Evolutionary conservation across 139 green algal species (phyloP).

Genomic region (Pleodorina starrii): DNA sequence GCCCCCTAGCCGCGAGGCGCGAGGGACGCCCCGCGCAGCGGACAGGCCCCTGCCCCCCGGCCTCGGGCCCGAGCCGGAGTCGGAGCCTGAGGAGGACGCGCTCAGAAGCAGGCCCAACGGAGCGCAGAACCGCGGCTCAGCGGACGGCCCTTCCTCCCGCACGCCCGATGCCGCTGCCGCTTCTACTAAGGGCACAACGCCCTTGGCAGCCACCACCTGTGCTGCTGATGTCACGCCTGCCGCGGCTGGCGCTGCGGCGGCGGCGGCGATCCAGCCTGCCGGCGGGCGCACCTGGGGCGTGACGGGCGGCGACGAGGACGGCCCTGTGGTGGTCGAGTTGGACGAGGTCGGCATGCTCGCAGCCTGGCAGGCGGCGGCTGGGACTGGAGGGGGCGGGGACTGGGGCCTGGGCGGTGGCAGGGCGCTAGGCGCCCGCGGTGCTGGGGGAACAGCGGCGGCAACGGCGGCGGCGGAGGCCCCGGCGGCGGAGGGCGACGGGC

Average conservation of each 20-base stretch:
- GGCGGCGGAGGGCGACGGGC: not conserved
- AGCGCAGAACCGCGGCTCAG: too few species aligned
- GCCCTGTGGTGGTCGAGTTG: conserved; percentile 24
- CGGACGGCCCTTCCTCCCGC: too few species aligned
- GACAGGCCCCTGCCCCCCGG: too few species aligned
- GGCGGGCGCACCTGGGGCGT: not conserved
- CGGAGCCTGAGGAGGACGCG: too few species aligned
- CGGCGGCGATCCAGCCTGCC: not conserved
- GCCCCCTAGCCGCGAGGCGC: too few species aligned
- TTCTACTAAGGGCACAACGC: too few species aligned
- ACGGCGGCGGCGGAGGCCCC: not conserved
- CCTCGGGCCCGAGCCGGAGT: too few species aligned
- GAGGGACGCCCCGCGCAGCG: too few species aligned
- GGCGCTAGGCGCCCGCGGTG: not conserved
- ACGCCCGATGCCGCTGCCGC: too few species aligned
- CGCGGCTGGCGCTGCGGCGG: not conserved
- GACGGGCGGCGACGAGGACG: not conserved
- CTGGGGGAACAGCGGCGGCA: not conserved
- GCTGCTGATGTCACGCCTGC: not conserved
- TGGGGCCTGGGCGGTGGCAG: not conserved
- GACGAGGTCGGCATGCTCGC: not conserved
- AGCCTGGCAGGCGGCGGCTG: not conserved
- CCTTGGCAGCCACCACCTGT: not conserved
- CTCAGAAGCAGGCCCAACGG: too few species aligned
- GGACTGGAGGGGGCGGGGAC: not conserved